A percentile compares a stretch with the other conserved stretches of the same genome.
These are phyloP conservation scores for Backusella tuberculispora DNA, from an alignment of 192 early-diverging fungal species.

Conservation along the genomic window DNA sequence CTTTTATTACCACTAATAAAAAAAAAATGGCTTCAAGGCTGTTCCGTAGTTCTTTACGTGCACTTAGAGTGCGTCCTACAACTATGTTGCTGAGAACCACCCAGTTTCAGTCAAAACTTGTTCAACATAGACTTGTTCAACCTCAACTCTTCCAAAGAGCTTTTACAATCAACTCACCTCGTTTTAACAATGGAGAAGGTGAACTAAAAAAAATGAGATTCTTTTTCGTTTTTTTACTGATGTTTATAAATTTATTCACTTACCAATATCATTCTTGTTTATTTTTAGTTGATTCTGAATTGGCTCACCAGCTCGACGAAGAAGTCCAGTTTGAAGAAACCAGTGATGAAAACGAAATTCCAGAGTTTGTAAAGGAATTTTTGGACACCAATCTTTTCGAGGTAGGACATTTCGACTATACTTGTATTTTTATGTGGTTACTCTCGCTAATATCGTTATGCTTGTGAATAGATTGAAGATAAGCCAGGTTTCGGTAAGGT, in stretches of 20 bases:
- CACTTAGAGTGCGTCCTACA: background rate
- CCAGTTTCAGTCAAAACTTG: background rate
- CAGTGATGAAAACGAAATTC: conserved; percentile 54
- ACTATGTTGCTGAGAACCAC: background rate
- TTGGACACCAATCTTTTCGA: conserved; percentile 59
- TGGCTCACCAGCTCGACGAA: conserved; percentile 66
- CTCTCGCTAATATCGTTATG: background rate
- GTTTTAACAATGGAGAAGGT: conserved; percentile 17
- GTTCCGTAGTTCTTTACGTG: background rate
- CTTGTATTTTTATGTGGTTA: background rate
- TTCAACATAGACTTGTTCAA: background rate
- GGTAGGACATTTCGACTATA: conserved; percentile 19
- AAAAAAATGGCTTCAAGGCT: background rate
- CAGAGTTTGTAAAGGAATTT: conserved; percentile 76
- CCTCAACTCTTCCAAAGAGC: conserved; percentile 5
- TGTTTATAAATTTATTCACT: too few species aligned
- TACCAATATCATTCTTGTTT: background rate
- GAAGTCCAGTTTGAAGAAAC: conserved; percentile 76
- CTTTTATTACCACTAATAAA: background rate
- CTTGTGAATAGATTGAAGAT: conserved; percentile 66
- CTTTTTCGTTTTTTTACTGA: background rate
- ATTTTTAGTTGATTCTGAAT: conserved; percentile 61
- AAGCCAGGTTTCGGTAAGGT: conserved; percentile 76
- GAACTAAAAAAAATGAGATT: background rate
- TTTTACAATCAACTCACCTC: background rate